Evolutionary conservation across 1,284 basidiomycete genomes (phyloP).

Genomic region (Xerocomus cyaneibrunnescens): DNA sequence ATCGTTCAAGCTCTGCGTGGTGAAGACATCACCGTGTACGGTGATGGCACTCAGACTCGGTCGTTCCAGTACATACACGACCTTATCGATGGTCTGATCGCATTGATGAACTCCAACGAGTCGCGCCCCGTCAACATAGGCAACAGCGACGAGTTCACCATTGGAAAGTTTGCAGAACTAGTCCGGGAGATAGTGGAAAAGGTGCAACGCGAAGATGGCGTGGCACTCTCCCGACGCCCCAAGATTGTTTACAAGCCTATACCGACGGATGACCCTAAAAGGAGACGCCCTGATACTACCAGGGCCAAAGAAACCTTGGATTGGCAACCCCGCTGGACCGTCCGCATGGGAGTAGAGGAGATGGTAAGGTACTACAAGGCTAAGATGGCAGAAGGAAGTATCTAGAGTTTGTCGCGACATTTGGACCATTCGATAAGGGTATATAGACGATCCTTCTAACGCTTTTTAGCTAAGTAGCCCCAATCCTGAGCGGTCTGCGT

Average conservation of each 20-base stretch:
- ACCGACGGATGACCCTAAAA: constrained; percentile 93
- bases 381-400: constrained; percentile 79
- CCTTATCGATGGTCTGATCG: constrained; percentile 80
- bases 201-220: constrained; percentile 82
- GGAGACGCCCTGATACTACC: constrained; percentile 89
- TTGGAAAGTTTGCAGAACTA: constrained; percentile 86
- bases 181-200: constrained; percentile 88
- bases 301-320: constrained; percentile 82
- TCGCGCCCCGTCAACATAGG: constrained; percentile 95
- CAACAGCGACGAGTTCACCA: constrained; percentile 92
- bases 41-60: constrained; percentile 93
- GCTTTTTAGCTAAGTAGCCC: too few species aligned
- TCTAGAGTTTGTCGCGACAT: constrained; percentile 40
- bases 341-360: constrained; percentile 89
- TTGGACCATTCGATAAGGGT: background rate
- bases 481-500: background rate
- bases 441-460: background rate
- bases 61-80: constrained; percentile 96
- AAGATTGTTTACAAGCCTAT: constrained; percentile 83
- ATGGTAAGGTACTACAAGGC: constrained; percentile 92
- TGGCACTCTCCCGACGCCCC: constrained; percentile 55
- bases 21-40: constrained; percentile 96
- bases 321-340: constrained; percentile 94
- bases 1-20: constrained; percentile 95
- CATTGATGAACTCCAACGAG: constrained; percentile 90